Evolutionary conservation across 2,329 filamentous ascomycete genomes (phyloP), one percentile per base, ranked within the genome.

Genomic region (Neofusicoccum umdonicola): DNA sequence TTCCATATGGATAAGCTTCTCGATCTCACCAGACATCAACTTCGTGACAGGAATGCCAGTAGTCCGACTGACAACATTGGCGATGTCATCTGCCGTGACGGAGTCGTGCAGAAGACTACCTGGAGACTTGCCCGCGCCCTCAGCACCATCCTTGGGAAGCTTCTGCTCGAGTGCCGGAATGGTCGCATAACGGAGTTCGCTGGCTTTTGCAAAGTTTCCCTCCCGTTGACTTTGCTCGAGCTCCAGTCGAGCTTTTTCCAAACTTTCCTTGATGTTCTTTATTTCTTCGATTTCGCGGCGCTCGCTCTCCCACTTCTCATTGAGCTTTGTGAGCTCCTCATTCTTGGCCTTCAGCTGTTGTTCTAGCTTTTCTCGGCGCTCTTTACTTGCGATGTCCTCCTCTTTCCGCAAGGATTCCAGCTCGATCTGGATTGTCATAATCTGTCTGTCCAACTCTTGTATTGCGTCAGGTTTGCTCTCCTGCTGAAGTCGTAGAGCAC

Each of bases 401-500:
- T 99, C 95, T 72, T 98, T 98, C 58, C 94, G 87, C 47, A 99
- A 80, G 67, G 93, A 97, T 75, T 98, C 95, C 0, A 98, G 84
- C 76, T 99, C 94, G 67, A 99, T 98, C 74, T 97, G 94, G 13
- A 98, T 92, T 0, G 94, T 98, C 87, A 97, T 96, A 66, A 98
- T 97, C 72, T 93, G 92, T 67, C 96, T 91, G 72, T 98, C 94
- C 1, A 98, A 86, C 58, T 90, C 88, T 80, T 96, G 92, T 39
- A 99, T 97, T 8, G 94, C 88, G 70, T 98, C 95, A 0, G 95
- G 95, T 71, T 97, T 98, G 71, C 92, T 97, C 77, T 99, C 95
- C 77, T 98, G 95, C 73, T 98, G 94, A 37, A 98, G 80, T 50
- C 96, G 88, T 9, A 98, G 81, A 22, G 93, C 92, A 66, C 91